A percentile compares a stretch with the other conserved stretches of the same genome.
phyloP scores from a whole-genome alignment of 2,329 filamentous ascomycete species.

The Apiospora marii region DNA sequence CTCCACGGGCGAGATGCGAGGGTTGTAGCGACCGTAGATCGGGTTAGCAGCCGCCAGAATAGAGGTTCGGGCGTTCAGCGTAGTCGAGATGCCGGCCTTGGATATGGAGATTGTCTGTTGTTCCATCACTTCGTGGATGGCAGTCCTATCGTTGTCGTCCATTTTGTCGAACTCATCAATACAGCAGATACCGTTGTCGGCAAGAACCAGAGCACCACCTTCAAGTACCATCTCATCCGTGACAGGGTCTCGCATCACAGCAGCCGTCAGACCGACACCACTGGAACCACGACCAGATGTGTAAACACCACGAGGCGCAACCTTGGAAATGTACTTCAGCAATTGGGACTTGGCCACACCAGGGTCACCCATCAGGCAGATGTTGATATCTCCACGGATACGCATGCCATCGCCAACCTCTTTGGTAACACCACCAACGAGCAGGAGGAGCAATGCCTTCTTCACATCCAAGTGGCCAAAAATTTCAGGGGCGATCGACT shows the following conservation, averaged over 20 bases:
- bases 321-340: constrained; percentile 98
- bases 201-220: constrained; percentile 79
- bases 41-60: constrained; percentile 97
- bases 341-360: constrained; percentile 99
- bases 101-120: constrained; percentile 88
- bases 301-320: constrained; percentile 90
- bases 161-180: constrained; percentile 92
- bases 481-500: constrained; percentile 97
- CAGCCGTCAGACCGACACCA: constrained; percentile 82
- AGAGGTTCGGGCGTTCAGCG: constrained; percentile 92
- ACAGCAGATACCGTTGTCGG: constrained; percentile 85
- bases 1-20: constrained; percentile 94
- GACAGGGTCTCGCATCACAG: constrained; percentile 84
- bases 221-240: constrained; percentile 87
- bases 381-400: constrained; percentile 98
- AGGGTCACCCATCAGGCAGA: constrained; percentile 98
- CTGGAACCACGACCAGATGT: constrained; percentile 83
- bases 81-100: constrained; percentile 75
- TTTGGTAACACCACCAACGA: constrained; percentile 96
- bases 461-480: constrained; percentile 97
- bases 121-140: constrained; percentile 89
- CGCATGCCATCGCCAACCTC: constrained; percentile 98
- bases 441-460: constrained; percentile 92
- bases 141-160: constrained; percentile 83
- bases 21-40: constrained; percentile 97